Percentiles rank a stretch among this genome's conserved stretches.
Conservation (phyloP, 2,329 filamentous ascomycete species). For the Epicoccum sorghinum region DNA sequence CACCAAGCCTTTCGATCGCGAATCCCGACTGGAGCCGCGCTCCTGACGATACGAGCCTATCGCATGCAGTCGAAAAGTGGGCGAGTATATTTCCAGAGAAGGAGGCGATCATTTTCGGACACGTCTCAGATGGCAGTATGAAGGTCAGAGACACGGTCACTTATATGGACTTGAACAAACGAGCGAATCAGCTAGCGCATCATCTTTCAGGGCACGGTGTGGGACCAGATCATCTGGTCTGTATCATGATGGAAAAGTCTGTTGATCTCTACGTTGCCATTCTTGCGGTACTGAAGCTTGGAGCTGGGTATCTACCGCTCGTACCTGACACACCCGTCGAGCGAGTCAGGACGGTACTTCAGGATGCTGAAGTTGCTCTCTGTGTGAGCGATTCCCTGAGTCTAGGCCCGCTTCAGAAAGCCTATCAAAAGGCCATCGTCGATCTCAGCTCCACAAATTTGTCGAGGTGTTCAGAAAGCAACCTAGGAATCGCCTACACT, state of each 20-base stretch:
- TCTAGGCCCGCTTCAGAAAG: slow-evolving; percentile 13
- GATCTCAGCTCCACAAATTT: slow-evolving; percentile 43
- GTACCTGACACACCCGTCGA: slow-evolving; percentile 71
- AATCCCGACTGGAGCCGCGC: slow-evolving; percentile 45
- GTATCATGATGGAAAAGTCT: slow-evolving; percentile 79
- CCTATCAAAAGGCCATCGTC: slow-evolving; percentile 23
- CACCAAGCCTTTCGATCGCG: slow-evolving; percentile 46
- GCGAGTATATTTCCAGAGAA: slow-evolving; percentile 58
- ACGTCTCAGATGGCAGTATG: slow-evolving; percentile 48
- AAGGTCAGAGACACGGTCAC: slow-evolving; percentile 57
- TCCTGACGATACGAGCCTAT: slow-evolving; percentile 34
- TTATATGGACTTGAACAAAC: slow-evolving; percentile 68
- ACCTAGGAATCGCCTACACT: slow-evolving; percentile 48
- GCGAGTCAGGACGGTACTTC: slow-evolving; percentile 66
- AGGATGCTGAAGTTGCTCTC: slow-evolving; percentile 61
- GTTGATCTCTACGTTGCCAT: slow-evolving; percentile 74
- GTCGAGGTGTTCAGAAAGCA: slow-evolving; percentile 40
- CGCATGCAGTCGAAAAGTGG: slow-evolving; percentile 60
- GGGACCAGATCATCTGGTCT: slow-evolving; percentile 65
- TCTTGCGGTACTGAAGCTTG: slow-evolving; percentile 74
- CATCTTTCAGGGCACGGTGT: slow-evolving; percentile 58
- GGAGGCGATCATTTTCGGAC: slow-evolving; percentile 69
- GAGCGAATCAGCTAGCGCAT: slow-evolving; percentile 69
- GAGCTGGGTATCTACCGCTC: slow-evolving; percentile 80
- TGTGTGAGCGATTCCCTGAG: slow-evolving; percentile 50